Evolutionary conservation across 2,329 filamentous ascomycete genomes (phyloP).

Genomic region (Coniochaeta ligniaria): DNA sequence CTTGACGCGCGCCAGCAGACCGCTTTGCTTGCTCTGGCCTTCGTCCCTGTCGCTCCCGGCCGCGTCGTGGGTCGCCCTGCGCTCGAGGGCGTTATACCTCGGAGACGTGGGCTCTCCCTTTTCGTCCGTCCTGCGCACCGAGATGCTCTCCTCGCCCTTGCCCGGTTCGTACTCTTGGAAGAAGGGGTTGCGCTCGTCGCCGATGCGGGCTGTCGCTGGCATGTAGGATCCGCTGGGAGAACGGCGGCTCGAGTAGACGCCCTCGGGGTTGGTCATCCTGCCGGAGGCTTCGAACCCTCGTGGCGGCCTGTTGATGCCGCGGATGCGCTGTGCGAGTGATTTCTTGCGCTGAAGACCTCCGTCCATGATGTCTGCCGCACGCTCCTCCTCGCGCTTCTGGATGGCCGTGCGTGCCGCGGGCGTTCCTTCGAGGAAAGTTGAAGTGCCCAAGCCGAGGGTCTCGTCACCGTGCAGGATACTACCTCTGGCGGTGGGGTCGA

Average conservation of each 20-base stretch:
- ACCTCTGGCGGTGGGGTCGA: conserved; percentile 61
- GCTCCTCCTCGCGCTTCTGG: conserved; percentile 64
- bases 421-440: conserved; percentile 90
- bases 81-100: conserved; percentile 49
- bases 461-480: conserved; percentile 79
- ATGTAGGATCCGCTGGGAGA: conserved; percentile 29
- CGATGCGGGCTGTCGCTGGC: conserved; percentile 17
- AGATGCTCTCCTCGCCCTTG: conserved; percentile 45
- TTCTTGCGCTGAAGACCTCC: conserved; percentile 79
- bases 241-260: conserved; percentile 29
- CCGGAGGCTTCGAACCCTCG: conserved; percentile 53
- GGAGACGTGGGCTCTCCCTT: conserved; percentile 50
- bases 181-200: conserved; percentile 65
- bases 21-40: conserved; percentile 33
- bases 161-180: conserved; percentile 69
- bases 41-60: conserved; percentile 28
- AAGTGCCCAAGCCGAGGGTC: conserved; percentile 78
- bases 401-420: conserved; percentile 78
- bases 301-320: conserved; percentile 69
- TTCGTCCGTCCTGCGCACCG: conserved; percentile 30
- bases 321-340: conserved; percentile 85
- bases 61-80: conserved; percentile 56
- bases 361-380: conserved; percentile 47
- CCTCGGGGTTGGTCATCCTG: conserved; percentile 51
- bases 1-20: conserved; percentile 74